These are phyloP conservation scores for Aspergillus eucalypticola DNA, from an alignment of 2,329 filamentous ascomycete genomes.

Conservation along the genomic window DNA sequence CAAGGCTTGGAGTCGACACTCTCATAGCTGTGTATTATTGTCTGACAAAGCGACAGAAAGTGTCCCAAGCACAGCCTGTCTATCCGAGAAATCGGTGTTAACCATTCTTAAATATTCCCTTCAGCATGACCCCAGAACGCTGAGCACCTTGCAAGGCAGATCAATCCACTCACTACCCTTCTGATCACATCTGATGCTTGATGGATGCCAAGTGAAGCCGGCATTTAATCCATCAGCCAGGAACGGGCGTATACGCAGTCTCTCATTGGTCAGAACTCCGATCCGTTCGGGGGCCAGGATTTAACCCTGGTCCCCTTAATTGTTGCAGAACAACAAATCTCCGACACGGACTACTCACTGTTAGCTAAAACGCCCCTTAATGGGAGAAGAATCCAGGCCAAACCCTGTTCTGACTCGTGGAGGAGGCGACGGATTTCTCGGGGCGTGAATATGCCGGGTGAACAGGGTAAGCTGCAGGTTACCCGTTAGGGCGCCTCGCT, in stretches of 20 bases:
- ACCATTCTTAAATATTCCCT: background rate
- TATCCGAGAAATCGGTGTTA: background rate
- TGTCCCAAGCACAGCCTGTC: background rate
- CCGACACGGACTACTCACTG: background rate
- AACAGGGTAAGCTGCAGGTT: background rate
- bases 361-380: background rate
- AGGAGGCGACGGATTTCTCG: background rate
- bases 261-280: conserved; percentile 2
- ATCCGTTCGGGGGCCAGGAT: background rate
- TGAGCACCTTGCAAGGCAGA: background rate
- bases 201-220: background rate
- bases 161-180: background rate
- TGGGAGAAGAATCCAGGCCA: background rate
- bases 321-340: background rate
- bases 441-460: background rate
- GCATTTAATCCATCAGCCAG: background rate
- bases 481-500: background rate
- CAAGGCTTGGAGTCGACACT: background rate
- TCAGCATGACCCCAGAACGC: accelerated
- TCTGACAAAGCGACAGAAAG: background rate
- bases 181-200: background rate
- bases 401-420: no score
- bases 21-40: background rate
- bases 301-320: background rate
- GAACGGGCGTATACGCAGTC: background rate